Evolutionary conservation across 2,329 filamentous ascomycete species (phyloP).

Genomic region (Aspergillus sp.): DNA sequence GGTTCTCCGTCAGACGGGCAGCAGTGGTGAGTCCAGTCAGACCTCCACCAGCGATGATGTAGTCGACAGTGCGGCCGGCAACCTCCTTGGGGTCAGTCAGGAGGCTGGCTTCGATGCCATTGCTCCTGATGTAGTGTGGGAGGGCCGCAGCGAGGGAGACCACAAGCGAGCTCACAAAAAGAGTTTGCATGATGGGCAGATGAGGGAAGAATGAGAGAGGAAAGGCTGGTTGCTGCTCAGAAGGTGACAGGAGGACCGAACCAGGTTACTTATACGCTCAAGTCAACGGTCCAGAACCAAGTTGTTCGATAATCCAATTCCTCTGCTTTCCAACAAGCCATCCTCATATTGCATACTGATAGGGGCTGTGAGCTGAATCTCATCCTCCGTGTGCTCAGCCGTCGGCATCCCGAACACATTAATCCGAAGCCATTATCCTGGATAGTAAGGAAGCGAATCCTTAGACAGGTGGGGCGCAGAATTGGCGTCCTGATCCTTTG

Average conservation of each 20-base stretch:
- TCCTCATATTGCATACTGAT: neutral
- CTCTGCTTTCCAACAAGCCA: neutral
- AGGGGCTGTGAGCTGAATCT: neutral
- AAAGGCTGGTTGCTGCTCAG: neutral
- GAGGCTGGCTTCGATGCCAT: slow-evolving; percentile 2
- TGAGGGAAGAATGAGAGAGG: neutral
- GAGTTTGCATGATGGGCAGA: neutral
- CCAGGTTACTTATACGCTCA: neutral
- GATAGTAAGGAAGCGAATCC: neutral
- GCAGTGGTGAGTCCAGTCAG: slow-evolving; percentile 33
- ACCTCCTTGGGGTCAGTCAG: slow-evolving; percentile 20
- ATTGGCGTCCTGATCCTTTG: neutral
- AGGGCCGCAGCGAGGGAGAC: neutral
- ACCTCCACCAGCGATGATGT: slow-evolving; percentile 36
- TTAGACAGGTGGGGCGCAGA: neutral
- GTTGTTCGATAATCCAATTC: neutral
- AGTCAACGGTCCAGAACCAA: neutral
- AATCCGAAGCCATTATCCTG: too few relatives aligned
- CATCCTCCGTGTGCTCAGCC: neutral
- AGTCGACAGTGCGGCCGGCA: slow-evolving; percentile 26
- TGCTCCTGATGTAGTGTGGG: neutral
- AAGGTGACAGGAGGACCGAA: neutral
- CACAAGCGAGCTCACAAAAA: neutral
- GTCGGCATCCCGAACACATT: neutral
- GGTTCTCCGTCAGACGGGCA: slow-evolving; percentile 27